A percentile compares a stretch with the other conserved stretches of the same genome.
phyloP scores from a whole-genome alignment of 2,329 filamentous ascomycete genomes.

The Lasiodiplodia citricola region DNA sequence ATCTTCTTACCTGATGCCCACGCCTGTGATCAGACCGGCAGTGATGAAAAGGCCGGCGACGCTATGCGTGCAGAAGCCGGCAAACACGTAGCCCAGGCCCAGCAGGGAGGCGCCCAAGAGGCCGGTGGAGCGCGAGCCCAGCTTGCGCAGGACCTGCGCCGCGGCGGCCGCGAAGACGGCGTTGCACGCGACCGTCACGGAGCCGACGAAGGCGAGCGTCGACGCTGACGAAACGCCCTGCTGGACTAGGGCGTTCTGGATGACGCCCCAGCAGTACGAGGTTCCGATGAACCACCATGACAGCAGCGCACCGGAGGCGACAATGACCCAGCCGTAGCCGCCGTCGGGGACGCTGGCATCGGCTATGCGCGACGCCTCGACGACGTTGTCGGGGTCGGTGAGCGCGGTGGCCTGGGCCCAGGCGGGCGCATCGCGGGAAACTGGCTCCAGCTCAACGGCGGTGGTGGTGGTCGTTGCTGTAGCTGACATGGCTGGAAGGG shows the following conservation, averaged over 20 bases:
- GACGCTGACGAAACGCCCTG: slow-evolving; percentile 55
- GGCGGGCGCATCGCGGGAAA: background rate
- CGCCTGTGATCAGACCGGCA: slow-evolving; percentile 53
- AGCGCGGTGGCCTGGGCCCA: slow-evolving; percentile 23
- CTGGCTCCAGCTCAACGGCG: slow-evolving; percentile 11
- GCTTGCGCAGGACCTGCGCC: slow-evolving; percentile 54
- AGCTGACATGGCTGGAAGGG: slow-evolving; percentile 19
- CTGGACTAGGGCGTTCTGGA: slow-evolving; percentile 62
- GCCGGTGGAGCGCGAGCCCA: slow-evolving; percentile 56
- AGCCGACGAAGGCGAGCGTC: slow-evolving; percentile 65
- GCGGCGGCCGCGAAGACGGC: slow-evolving; percentile 60
- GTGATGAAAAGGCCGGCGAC: slow-evolving; percentile 57
- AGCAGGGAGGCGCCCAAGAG: slow-evolving; percentile 58
- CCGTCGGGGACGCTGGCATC: slow-evolving; percentile 53
- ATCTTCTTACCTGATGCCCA: slow-evolving; percentile 42
- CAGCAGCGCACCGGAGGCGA: slow-evolving; percentile 56
- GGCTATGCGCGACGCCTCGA: slow-evolving; percentile 27
- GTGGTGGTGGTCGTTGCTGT: slow-evolving; percentile 10
- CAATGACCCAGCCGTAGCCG: slow-evolving; percentile 63
- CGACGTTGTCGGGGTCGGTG: slow-evolving; percentile 16
- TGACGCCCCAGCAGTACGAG: slow-evolving; percentile 64
- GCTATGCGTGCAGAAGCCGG: slow-evolving; percentile 53
- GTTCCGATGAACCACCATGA: slow-evolving; percentile 60
- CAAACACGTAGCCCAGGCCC: slow-evolving; percentile 55
- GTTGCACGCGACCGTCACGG: slow-evolving; percentile 57